phyloP scores from a whole-genome alignment of 2,329 filamentous ascomycete species.

The Sphaerulina vaccinii region DNA sequence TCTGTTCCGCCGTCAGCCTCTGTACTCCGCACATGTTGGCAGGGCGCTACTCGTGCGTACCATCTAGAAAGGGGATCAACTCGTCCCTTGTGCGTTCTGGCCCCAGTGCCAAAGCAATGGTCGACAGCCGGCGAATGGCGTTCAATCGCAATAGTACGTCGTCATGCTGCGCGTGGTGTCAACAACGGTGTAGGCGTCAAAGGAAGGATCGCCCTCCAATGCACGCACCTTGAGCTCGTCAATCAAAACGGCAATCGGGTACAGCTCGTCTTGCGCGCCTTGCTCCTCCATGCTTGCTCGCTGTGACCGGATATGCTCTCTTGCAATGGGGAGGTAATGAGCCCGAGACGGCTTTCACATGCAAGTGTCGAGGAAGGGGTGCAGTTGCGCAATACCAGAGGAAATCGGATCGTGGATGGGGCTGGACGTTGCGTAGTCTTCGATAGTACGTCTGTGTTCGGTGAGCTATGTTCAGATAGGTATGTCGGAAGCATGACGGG shows the following conservation, averaged over 20 bases:
- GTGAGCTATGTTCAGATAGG: background rate
- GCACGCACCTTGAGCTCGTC: conserved; percentile 91
- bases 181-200: background rate
- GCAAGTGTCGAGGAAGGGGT: conserved; percentile 7
- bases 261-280: conserved; percentile 95
- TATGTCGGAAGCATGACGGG: background rate
- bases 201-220: conserved; percentile 5
- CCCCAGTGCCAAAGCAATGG: conserved; percentile 93
- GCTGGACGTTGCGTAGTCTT: background rate
- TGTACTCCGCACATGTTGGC: background rate
- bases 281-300: conserved; percentile 73
- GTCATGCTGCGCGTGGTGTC: conserved; percentile 67
- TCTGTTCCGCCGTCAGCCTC: conserved; percentile 58
- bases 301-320: conserved; percentile 10
- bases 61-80: conserved; percentile 97
- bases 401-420: background rate
- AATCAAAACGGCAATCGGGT: conserved; percentile 98
- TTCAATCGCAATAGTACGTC: conserved; percentile 97
- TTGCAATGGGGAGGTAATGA: conserved; percentile 31
- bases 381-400: conserved; percentile 13
- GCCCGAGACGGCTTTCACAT: conserved; percentile 25
- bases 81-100: conserved; percentile 96
- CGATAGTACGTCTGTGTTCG: background rate
- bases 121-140: conserved; percentile 96
- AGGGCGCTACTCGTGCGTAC: conserved; percentile 55